Base-by-base conservation (phyloP, 1,284 basidiomycete species). In the Amylostereum chailletii region DNA sequence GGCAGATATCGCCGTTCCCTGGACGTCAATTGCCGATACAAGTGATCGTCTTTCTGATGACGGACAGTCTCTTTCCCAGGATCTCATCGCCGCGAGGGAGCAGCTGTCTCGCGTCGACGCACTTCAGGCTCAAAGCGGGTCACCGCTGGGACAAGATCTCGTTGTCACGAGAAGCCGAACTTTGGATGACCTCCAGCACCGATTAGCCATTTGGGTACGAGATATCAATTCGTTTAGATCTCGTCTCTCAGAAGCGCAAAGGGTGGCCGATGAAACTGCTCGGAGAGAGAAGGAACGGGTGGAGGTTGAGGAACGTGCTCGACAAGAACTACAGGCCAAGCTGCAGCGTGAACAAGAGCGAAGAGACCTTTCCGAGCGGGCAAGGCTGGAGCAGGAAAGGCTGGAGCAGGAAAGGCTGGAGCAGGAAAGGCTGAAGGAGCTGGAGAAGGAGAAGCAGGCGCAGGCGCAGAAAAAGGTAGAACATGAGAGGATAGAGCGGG, bases 301-400 rank as follows among this genome's bases (percentile, higher is more conserved):
- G 42, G 71, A 68, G 49, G 56, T 56, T 42, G 53, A 58, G 19
- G 64, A 70, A 4, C 44, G 68, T 36, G 68, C 71, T 53, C 59
- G 65, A 29, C 65, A 70, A 49, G 55, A 53, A 27, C 57, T 57
- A 32, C 56, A 52, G 38, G 57, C 42, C 10, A 11, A 30, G 27
- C 27, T 30, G 32, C 27, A 4, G 7, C n/a, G 36, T n/a, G 36
- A 37, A n/a, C 36, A 37, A 37, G n/a, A 37, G 36, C 8, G n/a
- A 37, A 37, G 36, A 37, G 36, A 37, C 8, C 7, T 37, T n/a
- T 1, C 19, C 19, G 52, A 46, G 9, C 41, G 32, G 34, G 52
- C 42, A 31, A 38, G 41, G 36, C 29, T 55, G 7, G 59, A 61
- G 45, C 53, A 53, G 19, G 54, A 62, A 38, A 51, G 58, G 19